phyloP scores from a whole-genome alignment of 1,284 basidiomycete species.

The Trametes versicolor region DNA sequence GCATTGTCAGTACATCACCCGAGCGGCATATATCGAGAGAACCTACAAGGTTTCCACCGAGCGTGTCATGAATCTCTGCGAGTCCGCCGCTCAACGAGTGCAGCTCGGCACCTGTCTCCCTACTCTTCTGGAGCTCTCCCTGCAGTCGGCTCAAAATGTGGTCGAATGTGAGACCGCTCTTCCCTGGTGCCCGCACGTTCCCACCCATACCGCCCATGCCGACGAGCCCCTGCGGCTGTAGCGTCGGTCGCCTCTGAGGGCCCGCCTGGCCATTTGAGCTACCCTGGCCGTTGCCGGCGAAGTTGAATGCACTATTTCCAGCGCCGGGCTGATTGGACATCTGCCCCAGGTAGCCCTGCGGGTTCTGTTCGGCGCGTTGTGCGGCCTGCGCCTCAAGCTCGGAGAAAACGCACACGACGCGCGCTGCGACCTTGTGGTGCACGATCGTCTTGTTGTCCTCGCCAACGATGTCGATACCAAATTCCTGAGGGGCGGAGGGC shows the following conservation, averaged over 20 bases:
- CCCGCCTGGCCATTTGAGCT: constrained; percentile 45
- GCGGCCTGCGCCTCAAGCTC: constrained; percentile 86
- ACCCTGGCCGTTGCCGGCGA: constrained; percentile 48
- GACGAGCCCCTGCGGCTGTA: constrained; percentile 66
- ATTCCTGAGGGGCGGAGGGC: constrained; percentile 23
- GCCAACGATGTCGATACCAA: constrained; percentile 94
- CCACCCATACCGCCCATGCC: constrained; percentile 83
- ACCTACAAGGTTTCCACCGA: constrained; percentile 85
- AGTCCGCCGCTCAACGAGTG: constrained; percentile 85
- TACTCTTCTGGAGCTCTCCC: constrained; percentile 92
- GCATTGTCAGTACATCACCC: constrained; percentile 7
- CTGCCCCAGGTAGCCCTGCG: constrained; percentile 37
- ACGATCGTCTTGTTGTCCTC: constrained; percentile 99
- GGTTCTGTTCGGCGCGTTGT: constrained; percentile 62
- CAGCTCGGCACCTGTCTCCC: constrained; percentile 93
- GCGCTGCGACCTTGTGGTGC: constrained; percentile 98
- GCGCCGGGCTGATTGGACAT: constrained; percentile 49
- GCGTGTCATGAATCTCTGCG: constrained; percentile 91
- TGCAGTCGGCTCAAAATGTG: constrained; percentile 85
- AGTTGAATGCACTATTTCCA: constrained; percentile 51
- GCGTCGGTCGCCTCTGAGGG: constrained; percentile 61
- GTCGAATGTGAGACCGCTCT: constrained; percentile 84
- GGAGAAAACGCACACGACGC: constrained; percentile 88
- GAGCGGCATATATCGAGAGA: background rate
- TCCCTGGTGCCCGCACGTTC: constrained; percentile 73